Evolutionary conservation across 140 eudicot species (phyloP), one percentile per base, ranked within the genome.

Genomic region (Senecio squalidus): DNA sequence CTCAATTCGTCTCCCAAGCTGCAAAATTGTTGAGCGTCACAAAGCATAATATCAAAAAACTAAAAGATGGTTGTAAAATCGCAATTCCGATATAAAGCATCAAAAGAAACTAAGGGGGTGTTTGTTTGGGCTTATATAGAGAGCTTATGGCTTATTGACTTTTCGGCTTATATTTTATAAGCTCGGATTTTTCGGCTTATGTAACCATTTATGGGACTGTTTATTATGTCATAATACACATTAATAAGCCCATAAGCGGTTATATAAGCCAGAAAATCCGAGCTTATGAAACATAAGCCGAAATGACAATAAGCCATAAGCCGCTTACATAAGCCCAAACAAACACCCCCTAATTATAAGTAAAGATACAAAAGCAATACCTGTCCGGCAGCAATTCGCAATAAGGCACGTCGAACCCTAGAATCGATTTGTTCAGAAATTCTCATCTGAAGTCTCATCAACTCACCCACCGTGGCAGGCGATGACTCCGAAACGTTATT

Each of bases 361-460:
- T 3, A 2, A 30, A 30, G 9, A 30, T 30, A 6, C 8, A 9
- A 30, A 4, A 30, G 36, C n/a, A 66, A 31, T 45, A 79, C 98
- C 96, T 86, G 98, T 27, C 73, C 94, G 62, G 96, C 94, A 17
- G 98, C 94, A 68, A 91, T 76, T 72, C 98, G 57, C 64, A 91
- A 44, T 41, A 91, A 51, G 2, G 84, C 96, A 43, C 92, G 79
- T 16, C 98, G 64, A 54, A 86, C 78, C 76, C 96, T 72, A 9
- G 96, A 86, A 91, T 91, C 98, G 34, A 73, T 62, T 47, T 72
- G 82, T 38, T 91, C 98, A 10, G 94, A 80, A 45, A 91, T 79
- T 67, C 88, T 74, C 96, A 91, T 76, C 57, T 91, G 98, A 43
- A 76, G 81, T 80, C 98, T 86, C 69, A 91, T 76, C 69, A 91